A percentile compares a stretch with the other conserved stretches of the same genome.
phyloP scores from a whole-genome alignment of 2,329 filamentous ascomycete species.

The Metarhizium humberi region DNA sequence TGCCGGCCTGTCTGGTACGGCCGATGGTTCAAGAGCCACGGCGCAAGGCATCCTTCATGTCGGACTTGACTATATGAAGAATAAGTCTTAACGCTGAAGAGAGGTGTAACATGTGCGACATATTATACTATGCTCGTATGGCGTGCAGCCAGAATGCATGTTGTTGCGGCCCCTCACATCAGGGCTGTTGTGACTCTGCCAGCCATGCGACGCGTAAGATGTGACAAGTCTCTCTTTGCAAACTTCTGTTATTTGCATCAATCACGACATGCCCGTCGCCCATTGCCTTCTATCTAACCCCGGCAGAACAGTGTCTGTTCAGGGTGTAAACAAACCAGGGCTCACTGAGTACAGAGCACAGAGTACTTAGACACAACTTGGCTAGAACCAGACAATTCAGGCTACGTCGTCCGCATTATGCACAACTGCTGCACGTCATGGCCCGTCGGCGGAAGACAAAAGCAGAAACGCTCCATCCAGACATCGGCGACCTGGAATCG shows the following conservation, averaged over 20 bases:
- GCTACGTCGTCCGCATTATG: neutral
- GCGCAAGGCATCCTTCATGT: neutral
- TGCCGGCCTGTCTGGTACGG: neutral
- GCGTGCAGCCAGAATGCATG: neutral
- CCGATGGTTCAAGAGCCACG: neutral
- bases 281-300: neutral
- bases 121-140: neutral
- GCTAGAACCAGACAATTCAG: too few species aligned
- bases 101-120: neutral
- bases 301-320: neutral
- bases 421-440: neutral
- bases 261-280: neutral
- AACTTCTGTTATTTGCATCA: neutral
- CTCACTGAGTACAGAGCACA: too few species aligned
- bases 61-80: neutral
- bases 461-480: neutral
- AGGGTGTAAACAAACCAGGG: too few species aligned
- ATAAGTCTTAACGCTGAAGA: neutral
- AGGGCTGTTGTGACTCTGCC: neutral
- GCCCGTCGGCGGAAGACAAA: neutral
- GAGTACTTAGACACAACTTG: too few species aligned
- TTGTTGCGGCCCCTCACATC: neutral
- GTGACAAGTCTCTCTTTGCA: neutral
- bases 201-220: neutral
- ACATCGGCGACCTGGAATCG: neutral